A percentile compares a stretch with the other conserved stretches of the same genome.
Evolutionary conservation across 1,284 basidiomycete species (phyloP).

Genomic region (Peniophora sp.): DNA sequence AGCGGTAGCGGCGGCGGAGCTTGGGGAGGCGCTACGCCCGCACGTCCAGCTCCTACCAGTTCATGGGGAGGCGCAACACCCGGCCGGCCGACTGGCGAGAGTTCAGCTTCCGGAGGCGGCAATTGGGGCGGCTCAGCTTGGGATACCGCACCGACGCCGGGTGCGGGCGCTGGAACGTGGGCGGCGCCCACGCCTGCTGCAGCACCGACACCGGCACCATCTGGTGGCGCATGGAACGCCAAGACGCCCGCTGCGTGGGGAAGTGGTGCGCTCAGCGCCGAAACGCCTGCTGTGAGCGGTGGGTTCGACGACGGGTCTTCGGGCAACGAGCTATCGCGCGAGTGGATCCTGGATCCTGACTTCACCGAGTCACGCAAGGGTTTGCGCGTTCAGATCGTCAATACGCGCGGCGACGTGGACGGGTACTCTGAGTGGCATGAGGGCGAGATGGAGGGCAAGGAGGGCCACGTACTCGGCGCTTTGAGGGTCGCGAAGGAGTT

Average conservation of each 20-base stretch:
- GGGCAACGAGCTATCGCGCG: slow-evolving; percentile 11
- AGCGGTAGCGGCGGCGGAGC: too few species aligned
- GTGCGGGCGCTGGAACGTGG: slow-evolving; percentile 21
- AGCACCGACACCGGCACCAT: slow-evolving; percentile 35
- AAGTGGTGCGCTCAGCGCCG: slow-evolving; percentile 9
- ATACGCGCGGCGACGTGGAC: slow-evolving; percentile 29
- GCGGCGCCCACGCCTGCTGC: slow-evolving; percentile 25
- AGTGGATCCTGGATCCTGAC: slow-evolving; percentile 38
- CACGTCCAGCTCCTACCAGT: slow-evolving; percentile 4
- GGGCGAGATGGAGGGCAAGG: slow-evolving; percentile 45
- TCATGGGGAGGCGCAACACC: slow-evolving; percentile 25
- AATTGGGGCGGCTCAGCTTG: not conserved
- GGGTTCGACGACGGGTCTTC: slow-evolving; percentile 2
- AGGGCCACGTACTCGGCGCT: slow-evolving; percentile 33
- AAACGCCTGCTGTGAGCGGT: slow-evolving; percentile 10
- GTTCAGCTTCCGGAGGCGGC: not conserved
- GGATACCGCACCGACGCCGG: slow-evolving; percentile 18
- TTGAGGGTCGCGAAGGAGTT: slow-evolving; percentile 24
- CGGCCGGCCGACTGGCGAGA: slow-evolving; percentile 10
- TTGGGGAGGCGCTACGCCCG: slow-evolving; percentile 6
- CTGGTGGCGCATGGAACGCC: slow-evolving; percentile 26
- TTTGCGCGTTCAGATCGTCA: slow-evolving; percentile 38
- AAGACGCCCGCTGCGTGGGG: slow-evolving; percentile 31
- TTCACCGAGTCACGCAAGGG: slow-evolving; percentile 32
- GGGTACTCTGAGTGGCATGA: slow-evolving; percentile 32